These are phyloP conservation scores for Polyplosphaeria fusca DNA, from an alignment of 495 filamentous ascomycete species.

Conservation along the genomic window DNA sequence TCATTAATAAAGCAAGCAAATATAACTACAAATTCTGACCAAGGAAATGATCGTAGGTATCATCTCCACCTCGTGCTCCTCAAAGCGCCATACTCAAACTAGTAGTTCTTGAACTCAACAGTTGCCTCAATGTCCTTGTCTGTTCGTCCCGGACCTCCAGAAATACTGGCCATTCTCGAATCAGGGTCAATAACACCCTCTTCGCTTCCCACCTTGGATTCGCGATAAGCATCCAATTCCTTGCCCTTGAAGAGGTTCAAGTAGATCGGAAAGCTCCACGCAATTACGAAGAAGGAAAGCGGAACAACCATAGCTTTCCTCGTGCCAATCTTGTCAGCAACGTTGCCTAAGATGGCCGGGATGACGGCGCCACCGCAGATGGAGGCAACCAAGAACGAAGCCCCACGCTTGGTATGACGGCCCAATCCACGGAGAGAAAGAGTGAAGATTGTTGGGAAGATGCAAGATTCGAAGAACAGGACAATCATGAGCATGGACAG, in stretches of 20 bases:
- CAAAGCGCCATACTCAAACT: too few relatives aligned
- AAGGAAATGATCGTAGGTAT: too few relatives aligned
- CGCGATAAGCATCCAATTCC: conserved; percentile 48
- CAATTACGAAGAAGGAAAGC: conserved; percentile 41
- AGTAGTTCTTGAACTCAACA: conserved; percentile 19
- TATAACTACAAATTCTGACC: too few relatives aligned
- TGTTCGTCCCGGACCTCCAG: not conserved
- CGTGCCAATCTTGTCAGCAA: conserved; percentile 49
- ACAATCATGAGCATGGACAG: conserved; percentile 61
- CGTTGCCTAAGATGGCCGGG: conserved; percentile 62
- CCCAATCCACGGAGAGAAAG: conserved; percentile 68
- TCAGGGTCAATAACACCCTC: conserved; percentile 28
- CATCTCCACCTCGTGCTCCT: too few relatives aligned
- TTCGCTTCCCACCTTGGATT: conserved; percentile 39
- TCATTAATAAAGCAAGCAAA: too few relatives aligned
- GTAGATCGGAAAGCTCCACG: conserved; percentile 50
- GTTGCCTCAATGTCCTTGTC: conserved; percentile 26
- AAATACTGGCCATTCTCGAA: conserved; percentile 20
- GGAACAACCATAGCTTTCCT: conserved; percentile 46
- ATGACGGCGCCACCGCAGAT: conserved; percentile 64
- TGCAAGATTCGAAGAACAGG: conserved; percentile 60
- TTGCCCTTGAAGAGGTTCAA: conserved; percentile 49
- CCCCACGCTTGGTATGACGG: conserved; percentile 65
- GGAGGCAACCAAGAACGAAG: conserved; percentile 63
- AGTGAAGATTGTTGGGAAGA: conserved; percentile 70